Evolutionary conservation across 2,329 filamentous ascomycete genomes (phyloP), one percentile per base, ranked within the genome.

Genomic region (Ustulina deusta): DNA sequence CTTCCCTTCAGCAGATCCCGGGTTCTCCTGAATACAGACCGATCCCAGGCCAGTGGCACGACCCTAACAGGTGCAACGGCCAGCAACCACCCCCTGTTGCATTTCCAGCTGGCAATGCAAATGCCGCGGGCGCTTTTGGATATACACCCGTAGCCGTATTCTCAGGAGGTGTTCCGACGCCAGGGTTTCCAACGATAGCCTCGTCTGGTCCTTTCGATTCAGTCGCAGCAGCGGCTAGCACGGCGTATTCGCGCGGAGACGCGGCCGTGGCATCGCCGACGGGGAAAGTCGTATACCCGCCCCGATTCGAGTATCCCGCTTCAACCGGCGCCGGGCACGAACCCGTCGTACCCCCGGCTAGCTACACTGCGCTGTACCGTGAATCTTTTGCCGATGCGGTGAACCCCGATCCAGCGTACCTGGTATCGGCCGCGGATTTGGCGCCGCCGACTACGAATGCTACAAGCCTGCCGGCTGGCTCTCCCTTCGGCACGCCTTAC

Each of bases 11-110:
- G 34, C 20, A 25, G 6, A 40, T n/a, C 3, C 13, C 22, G 13
- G 2, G 3, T 22, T 17, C 22, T 7, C 10, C 32, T 36, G 10
- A 25, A 22, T 56, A 40, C 29, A 13, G 48, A 25, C 29, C 40
- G 10, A 36, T 60, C 7, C 56, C 22, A 27, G 56, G 49, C 10
- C 2, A 48, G 6, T 65, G 63, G 63, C 63, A 65, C 29, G 63
- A 61, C 25, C 63, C 63, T 11, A 56, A 60, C 13, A 38, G 17
- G 20, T 65, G 48, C n/a, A 42, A 40, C 4, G 13, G 3, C 3
- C 3, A 32, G 5, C 27, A 9, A 10, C 25, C 10, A 15, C 9
- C 20, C 29, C 1, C 2, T 7, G 9, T 13, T 27, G 2, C 29
- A n/a, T 25, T 2, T 51, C 46, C 13, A 17, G 4, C 11, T 6